Conservation (phyloP, 1,139 yeast species). For the Sugiyamaella paludigena region DNA sequence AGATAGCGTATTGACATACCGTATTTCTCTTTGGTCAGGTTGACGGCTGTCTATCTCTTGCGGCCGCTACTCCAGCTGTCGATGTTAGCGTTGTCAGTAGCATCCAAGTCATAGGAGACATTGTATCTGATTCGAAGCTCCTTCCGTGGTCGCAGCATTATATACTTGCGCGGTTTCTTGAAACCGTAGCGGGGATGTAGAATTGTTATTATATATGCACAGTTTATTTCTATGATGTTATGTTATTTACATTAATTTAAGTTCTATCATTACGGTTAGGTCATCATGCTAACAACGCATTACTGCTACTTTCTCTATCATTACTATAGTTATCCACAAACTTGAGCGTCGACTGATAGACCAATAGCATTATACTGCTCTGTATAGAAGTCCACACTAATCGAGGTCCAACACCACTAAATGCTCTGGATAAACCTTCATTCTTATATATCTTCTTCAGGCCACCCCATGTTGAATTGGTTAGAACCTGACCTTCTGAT, state of each 20-base stretch:
- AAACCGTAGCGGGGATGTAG: too few species aligned
- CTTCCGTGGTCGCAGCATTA: too few species aligned
- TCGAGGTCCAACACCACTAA: slow-evolving; percentile 95
- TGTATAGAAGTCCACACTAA: slow-evolving; percentile 96
- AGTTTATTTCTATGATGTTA: neutral
- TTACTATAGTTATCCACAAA: slow-evolving; percentile 6
- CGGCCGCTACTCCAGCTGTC: too few species aligned
- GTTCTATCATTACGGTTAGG: too few species aligned
- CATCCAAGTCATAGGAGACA: too few species aligned
- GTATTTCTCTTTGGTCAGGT: too few species aligned
- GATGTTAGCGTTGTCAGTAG: too few species aligned
- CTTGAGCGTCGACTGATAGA: slow-evolving; percentile 57
- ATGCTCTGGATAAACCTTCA: slow-evolving; percentile 79
- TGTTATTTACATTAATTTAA: neutral
- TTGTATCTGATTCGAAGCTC: too few species aligned
- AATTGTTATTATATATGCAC: too few species aligned
- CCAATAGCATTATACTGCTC: slow-evolving; percentile 87
- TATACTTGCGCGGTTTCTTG: too few species aligned
- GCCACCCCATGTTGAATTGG: slow-evolving; percentile 61
- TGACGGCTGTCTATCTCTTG: too few species aligned
- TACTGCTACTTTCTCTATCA: neutral
- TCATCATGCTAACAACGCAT: neutral
- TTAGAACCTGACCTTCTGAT: slow-evolving; percentile 26
- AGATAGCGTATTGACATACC: too few species aligned
- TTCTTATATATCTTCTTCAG: slow-evolving; percentile 61